Conservation (phyloP, 164 flowering plant species). For the Vitis rotundifolia region DNA sequence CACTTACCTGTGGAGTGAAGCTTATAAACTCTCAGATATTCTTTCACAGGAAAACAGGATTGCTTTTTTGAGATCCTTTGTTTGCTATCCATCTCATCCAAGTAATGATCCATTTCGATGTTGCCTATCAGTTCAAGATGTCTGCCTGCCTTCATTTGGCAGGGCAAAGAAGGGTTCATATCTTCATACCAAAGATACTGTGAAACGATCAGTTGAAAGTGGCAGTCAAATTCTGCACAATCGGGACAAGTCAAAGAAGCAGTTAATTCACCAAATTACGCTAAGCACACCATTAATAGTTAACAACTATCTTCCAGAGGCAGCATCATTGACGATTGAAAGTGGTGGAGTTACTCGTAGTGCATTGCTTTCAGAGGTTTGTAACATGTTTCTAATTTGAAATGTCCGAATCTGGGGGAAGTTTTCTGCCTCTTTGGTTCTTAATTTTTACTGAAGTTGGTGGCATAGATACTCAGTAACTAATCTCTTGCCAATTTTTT, state of each 20-base stretch:
- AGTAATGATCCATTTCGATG: slow-evolving; percentile 90
- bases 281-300: slow-evolving; percentile 73
- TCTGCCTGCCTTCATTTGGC: slow-evolving; percentile 40
- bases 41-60: slow-evolving; percentile 60
- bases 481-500: not conserved
- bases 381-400: slow-evolving; percentile 11
- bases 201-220: slow-evolving; percentile 16
- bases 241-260: slow-evolving; percentile 32
- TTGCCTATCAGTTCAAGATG: slow-evolving; percentile 74
- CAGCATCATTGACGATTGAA: slow-evolving; percentile 56
- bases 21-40: slow-evolving; percentile 64
- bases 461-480: not conserved
- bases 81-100: slow-evolving; percentile 90
- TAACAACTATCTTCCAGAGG: slow-evolving; percentile 67
- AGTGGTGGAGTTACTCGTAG: slow-evolving; percentile 63
- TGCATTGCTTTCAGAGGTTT: slow-evolving; percentile 67
- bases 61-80: slow-evolving; percentile 75
- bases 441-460: not conserved
- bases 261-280: slow-evolving; percentile 56
- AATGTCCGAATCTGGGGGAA: not conserved
- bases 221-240: slow-evolving; percentile 11
- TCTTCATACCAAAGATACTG: slow-evolving; percentile 16
- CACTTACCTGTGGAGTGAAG: slow-evolving; percentile 93
- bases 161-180: slow-evolving; percentile 25
- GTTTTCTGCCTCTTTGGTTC: not conserved